Conservation (phyloP, 2,329 filamentous ascomycete genomes). For the Metarhizium robertsii region DNA sequence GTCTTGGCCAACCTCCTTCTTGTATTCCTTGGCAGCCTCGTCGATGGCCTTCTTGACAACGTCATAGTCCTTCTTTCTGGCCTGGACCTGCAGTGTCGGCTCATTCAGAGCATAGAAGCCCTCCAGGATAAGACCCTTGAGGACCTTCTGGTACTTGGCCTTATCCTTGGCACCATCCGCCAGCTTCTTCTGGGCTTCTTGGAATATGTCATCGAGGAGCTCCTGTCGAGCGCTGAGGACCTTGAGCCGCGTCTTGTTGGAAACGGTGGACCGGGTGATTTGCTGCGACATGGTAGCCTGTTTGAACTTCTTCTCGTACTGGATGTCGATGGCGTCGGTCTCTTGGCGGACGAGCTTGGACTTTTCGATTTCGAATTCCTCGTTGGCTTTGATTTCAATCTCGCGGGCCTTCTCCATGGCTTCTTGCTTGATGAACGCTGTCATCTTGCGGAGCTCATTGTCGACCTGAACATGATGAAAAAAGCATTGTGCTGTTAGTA, state of each 20-base stretch:
- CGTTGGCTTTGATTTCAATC: constrained; percentile 96
- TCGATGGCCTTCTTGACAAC: constrained; percentile 69
- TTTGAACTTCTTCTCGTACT: constrained; percentile 99
- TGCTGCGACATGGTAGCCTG: constrained; percentile 97
- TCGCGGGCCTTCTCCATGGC: constrained; percentile 94
- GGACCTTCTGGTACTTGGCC: constrained; percentile 62
- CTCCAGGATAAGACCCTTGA: constrained; percentile 80
- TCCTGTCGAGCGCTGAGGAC: constrained; percentile 83
- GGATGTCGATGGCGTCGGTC: constrained; percentile 80
- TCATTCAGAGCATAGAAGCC: constrained; percentile 84
- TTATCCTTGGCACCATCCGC: constrained; percentile 55
- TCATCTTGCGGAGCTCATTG: constrained; percentile 99
- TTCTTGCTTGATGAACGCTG: constrained; percentile 98
- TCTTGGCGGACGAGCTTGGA: constrained; percentile 96
- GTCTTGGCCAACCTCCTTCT: constrained; percentile 65
- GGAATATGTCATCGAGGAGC: constrained; percentile 83
- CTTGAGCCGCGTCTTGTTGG: constrained; percentile 91
- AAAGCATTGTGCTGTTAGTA: neutral
- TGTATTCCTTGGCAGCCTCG: constrained; percentile 72
- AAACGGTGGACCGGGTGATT: constrained; percentile 90
- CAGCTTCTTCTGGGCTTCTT: constrained; percentile 66
- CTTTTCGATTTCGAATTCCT: constrained; percentile 98
- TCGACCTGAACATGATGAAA: constrained; percentile 59
- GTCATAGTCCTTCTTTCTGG: constrained; percentile 70
- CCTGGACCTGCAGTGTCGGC: constrained; percentile 63